Evolutionary conservation across 768 basidiomycete genomes (phyloP), one percentile per base, ranked within the genome.

Genomic region (Phaeotremella fagi): DNA sequence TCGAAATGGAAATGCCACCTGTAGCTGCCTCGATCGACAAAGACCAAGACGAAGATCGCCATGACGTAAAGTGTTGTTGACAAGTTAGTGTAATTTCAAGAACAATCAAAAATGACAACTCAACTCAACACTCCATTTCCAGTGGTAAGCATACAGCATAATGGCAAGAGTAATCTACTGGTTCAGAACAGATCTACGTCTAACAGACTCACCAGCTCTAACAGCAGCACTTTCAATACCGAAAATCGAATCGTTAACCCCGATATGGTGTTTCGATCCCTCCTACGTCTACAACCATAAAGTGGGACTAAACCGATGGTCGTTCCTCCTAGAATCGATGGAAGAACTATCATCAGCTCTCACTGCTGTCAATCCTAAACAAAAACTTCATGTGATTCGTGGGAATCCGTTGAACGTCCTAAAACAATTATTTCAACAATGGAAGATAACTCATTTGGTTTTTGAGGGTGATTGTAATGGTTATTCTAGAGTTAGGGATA

Each of bases 391-490:
- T 33, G 75, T 76, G 1, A 52, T 76, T 2, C 55, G 74, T 5
- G 75, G 75, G 1, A 46, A 61, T 26, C 76, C 76, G 1, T 57
- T 61, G 38, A 55, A 64, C 33, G 63, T 76, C 1, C 52, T 76
- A 27, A 66, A 67, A 4, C 50, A 63, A 24, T 35, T 75, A 12
- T 73, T 64, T 54, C 59, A 67, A 33, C 58, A 66, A 16, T 77
- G 76, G 75, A 70, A 71, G 15, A 71, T 77, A 16, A 76, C 75
- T 4, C 75, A 77, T 60, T 42, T 77, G 18, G 66, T 69, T 3
- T 73, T 57, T 49, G 72, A 73, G 48, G 71, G 71, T 54, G 72
- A 71, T 60, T 46, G 46, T 22, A 70, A 76, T 58, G 63, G 61
- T 9, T 76, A 76, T 59, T 60, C 74, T 1, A 57, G 56, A 41